A percentile compares a stretch with the other conserved stretches of the same genome.
phyloP scores from a whole-genome alignment of 106 monocot genomes.

The Ottelia alismoides region DNA sequence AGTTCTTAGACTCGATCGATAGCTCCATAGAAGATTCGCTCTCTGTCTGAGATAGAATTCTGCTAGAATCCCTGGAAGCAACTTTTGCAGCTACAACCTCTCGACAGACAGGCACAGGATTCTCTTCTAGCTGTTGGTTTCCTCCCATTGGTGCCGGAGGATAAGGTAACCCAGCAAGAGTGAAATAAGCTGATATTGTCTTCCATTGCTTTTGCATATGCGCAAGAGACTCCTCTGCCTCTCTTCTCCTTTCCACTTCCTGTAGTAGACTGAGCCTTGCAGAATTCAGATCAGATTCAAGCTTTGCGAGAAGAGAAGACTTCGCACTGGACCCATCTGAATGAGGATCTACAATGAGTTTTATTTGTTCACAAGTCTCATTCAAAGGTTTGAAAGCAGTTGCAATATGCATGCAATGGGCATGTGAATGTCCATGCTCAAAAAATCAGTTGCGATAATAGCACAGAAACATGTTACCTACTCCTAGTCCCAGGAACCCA shows the following conservation, averaged over 20 bases:
- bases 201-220: slow-evolving; percentile 9
- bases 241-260: slow-evolving; percentile 18
- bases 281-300: slow-evolving; percentile 19
- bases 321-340: slow-evolving; percentile 25
- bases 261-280: slow-evolving; percentile 18
- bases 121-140: slow-evolving; percentile 9
- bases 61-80: slow-evolving; percentile 34
- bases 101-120: slow-evolving; percentile 20
- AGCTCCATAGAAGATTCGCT: slow-evolving; percentile 12
- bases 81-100: slow-evolving; percentile 18
- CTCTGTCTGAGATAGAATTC: slow-evolving; percentile 26
- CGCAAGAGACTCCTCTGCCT: slow-evolving; percentile 8
- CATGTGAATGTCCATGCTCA: too few species aligned
- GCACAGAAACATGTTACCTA: too few species aligned
- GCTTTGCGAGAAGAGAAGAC: slow-evolving; percentile 11
- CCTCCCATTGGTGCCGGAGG: neutral
- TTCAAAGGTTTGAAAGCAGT: too few species aligned
- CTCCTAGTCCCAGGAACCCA: too few species aligned
- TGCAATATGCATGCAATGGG: too few species aligned
- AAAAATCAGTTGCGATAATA: too few species aligned
- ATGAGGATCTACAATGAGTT: slow-evolving; percentile 20
- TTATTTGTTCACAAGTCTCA: too few species aligned
- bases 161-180: slow-evolving; percentile 4
- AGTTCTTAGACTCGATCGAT: slow-evolving; percentile 27
- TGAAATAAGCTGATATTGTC: slow-evolving; percentile 3